Base-by-base conservation (phyloP, 2,329 filamentous ascomycete genomes). In the Sporothrix sp. region DNA sequence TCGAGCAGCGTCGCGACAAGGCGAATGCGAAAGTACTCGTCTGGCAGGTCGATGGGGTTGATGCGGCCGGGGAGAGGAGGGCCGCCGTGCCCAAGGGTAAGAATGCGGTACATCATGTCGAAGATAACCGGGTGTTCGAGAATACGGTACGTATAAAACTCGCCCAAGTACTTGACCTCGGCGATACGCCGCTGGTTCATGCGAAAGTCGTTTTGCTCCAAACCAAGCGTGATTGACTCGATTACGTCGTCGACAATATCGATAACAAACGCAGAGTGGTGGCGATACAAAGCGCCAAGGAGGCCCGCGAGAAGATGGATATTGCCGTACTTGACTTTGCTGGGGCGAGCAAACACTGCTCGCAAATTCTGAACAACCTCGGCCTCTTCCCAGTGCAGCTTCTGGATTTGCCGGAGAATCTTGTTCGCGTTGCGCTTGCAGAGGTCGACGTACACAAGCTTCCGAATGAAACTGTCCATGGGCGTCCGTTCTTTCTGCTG, bases 71-170 rank as follows among this genome's bases (percentile, higher is more conserved):
- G 87, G 23, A 85, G 74, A 1, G 91, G 91, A 38, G 85, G 87
- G 0, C 91, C 91, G 27, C 82, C 81, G 65, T 97, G 87, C 23
- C 91, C 93, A 64, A 95, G 95, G 7, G 88, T 95, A 64, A 96
- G 76, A 59, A 98, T 85, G 62, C 88, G 89, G 72, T 96, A 98
- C 67, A 98, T 77, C 1, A 85, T 87, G 62, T 98, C 93, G 60
- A 98, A 98, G 47, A 98, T 85, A 21, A 97, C 85, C 0, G 87
- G 86, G 38, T 95, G 93, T 65, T 98, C 93, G 33, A 98, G 78
- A 79, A 98, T 87, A 52, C 93, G 86, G 65, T 97, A 98, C 61
- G 96, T 95, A 71, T 98, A 98, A 9, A 98, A 78, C 67, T 98
- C 93, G 20, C 87, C 90, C 5, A 98, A 74, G 63, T 96, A 98